phyloP scores from a whole-genome alignment of 2,329 filamentous ascomycete genomes.

The Clarireedia homoeocarpa region DNA sequence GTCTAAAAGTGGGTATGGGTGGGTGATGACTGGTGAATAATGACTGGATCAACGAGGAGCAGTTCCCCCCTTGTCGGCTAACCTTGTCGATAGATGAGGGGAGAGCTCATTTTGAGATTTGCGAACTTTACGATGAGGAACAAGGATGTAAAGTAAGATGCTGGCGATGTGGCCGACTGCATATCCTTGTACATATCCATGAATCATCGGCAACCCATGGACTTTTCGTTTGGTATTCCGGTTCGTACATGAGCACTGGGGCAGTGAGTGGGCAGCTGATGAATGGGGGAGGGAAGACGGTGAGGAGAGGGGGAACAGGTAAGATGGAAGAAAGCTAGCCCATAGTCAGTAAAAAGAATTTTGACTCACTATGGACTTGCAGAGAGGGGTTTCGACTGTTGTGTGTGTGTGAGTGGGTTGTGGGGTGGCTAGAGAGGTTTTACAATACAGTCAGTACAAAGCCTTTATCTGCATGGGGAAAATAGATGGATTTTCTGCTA shows the following conservation, averaged over 20 bases:
- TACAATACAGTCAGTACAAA: no score
- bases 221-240: no score
- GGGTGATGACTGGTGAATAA: background rate
- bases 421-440: background rate
- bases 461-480: no score
- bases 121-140: slow-evolving; percentile 6
- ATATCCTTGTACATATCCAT: slow-evolving; percentile 3
- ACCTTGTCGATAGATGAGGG: background rate
- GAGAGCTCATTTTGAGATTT: slow-evolving; percentile 8
- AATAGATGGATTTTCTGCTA: no score
- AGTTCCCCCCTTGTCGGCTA: background rate
- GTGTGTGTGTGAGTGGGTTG: background rate
- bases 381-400: slow-evolving; percentile 1
- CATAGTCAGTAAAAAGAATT: no score
- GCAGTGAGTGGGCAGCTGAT: no score
- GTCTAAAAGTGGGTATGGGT: background rate
- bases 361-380: background rate
- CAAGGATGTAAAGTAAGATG: slow-evolving; percentile 2
- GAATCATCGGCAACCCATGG: background rate
- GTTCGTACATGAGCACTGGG: no score
- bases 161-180: background rate
- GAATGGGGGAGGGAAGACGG: no score
- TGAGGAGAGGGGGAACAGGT: background rate
- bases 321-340: background rate
- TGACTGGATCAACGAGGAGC: background rate